Conservation (phyloP, 176 grass and related monocot genomes). For the Lolium perenne region DNA sequence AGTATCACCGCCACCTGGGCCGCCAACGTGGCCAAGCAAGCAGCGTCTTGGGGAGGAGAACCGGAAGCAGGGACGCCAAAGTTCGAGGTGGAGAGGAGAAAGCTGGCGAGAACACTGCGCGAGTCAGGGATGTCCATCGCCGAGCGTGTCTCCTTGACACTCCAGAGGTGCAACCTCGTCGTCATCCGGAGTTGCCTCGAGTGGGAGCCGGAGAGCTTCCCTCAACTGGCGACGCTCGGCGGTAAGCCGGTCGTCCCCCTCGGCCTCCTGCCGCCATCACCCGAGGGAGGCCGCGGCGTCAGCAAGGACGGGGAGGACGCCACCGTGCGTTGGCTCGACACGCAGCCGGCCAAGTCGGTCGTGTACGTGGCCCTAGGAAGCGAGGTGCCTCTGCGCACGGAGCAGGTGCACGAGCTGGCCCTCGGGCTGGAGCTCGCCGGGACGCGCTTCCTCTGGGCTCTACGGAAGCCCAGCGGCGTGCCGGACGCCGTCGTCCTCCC, state of each 20-base stretch:
- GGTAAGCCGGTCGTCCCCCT: slow-evolving; percentile 38
- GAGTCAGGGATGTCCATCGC: not conserved
- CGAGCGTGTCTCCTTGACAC: not conserved
- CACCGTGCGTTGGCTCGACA: slow-evolving; percentile 48
- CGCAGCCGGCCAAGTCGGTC: slow-evolving; percentile 38
- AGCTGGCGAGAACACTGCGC: not conserved
- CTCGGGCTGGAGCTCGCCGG: slow-evolving; percentile 52
- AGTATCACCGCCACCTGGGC: not conserved
- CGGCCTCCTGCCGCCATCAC: slow-evolving; percentile 46
- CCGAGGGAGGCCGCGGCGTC: slow-evolving; percentile 3
- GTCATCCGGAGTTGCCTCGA: slow-evolving; percentile 42
- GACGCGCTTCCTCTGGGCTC: slow-evolving; percentile 54
- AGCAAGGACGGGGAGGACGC: not conserved
- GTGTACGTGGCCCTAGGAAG: slow-evolving; percentile 59
- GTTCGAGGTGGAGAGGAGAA: slow-evolving; percentile 25
- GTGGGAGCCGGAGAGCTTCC: slow-evolving; percentile 33
- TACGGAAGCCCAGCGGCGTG: slow-evolving; percentile 38
- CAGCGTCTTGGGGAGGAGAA: not conserved
- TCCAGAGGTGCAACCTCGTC: slow-evolving; percentile 29
- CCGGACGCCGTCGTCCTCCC: not conserved
- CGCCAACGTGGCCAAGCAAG: not conserved
- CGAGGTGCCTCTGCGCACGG: slow-evolving; percentile 35
- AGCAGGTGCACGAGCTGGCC: slow-evolving; percentile 57
- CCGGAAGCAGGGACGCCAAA: not conserved
- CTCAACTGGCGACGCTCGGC: not conserved